Conservation (phyloP, 768 basidiomycete genomes). For the Termitomyces sp. region DNA sequence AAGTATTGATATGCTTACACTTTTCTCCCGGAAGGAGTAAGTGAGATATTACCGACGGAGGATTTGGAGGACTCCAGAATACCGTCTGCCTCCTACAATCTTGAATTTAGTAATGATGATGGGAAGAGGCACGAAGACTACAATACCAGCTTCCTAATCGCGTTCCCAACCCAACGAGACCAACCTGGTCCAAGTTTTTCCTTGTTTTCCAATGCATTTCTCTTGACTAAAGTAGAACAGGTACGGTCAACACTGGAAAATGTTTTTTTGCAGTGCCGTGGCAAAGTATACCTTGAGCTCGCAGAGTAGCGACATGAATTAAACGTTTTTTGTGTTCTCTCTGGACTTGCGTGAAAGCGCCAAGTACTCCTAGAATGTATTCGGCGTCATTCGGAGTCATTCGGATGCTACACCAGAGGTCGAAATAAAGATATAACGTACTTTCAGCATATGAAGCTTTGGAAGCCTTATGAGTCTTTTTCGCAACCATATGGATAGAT, state of each 20-base stretch:
- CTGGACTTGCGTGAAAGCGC: constrained; percentile 38
- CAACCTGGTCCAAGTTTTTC: constrained; percentile 45
- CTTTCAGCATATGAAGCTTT: constrained; percentile 37
- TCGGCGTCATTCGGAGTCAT: background rate
- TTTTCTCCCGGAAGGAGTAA: constrained; percentile 41
- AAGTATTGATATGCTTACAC: constrained; percentile 14
- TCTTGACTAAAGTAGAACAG: constrained; percentile 29
- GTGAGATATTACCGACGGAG: constrained; percentile 26
- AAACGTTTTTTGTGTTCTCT: constrained; percentile 38
- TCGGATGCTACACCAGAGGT: background rate
- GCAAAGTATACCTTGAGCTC: constrained; percentile 33
- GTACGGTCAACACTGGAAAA: background rate
- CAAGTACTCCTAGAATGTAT: constrained; percentile 34
- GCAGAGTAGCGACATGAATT: constrained; percentile 38
- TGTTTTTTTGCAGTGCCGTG: background rate
- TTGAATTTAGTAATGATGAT: background rate
- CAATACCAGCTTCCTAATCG: constrained; percentile 38
- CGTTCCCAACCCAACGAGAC: constrained; percentile 40
- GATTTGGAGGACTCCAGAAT: constrained; percentile 30
- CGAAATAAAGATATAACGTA: constrained; percentile 17
- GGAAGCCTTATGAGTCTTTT: constrained; percentile 21
- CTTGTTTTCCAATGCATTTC: constrained; percentile 34
- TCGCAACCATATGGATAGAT: constrained; percentile 21
- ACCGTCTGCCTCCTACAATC: constrained; percentile 32
- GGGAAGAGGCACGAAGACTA: background rate